A percentile compares a stretch with the other conserved stretches of the same genome.
Conservation (phyloP, 805 yeast species). For the Starmerella davenportii region DNA sequence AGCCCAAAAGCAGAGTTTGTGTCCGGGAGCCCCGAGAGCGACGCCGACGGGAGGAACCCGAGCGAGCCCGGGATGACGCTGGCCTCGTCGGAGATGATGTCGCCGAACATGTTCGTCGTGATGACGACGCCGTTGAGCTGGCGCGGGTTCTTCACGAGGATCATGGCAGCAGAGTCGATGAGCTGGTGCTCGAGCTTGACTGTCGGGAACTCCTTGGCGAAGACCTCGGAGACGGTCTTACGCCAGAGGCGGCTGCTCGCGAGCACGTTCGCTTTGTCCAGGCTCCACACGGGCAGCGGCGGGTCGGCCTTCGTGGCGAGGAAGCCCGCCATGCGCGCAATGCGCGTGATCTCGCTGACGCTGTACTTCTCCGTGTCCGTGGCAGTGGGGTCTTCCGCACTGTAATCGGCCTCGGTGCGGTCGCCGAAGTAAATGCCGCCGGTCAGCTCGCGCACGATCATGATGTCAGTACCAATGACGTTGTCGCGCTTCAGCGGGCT, state of each 20-base stretch:
- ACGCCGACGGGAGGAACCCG: slow-evolving; percentile 90
- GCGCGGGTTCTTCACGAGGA: slow-evolving; percentile 77
- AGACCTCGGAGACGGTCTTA: slow-evolving; percentile 71
- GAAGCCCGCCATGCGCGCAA: slow-evolving; percentile 96
- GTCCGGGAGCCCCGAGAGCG: slow-evolving; percentile 93
- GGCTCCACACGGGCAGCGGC: slow-evolving; percentile 86
- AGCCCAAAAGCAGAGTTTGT: slow-evolving; percentile 85
- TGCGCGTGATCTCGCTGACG: slow-evolving; percentile 82
- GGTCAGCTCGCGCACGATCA: slow-evolving; percentile 87
- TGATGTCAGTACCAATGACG: slow-evolving; percentile 79
- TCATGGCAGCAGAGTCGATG: slow-evolving; percentile 98
- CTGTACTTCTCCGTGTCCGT: slow-evolving; percentile 87
- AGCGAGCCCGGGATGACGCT: slow-evolving; percentile 95
- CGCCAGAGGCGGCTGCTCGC: slow-evolving; percentile 96
- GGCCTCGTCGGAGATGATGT: slow-evolving; percentile 94
- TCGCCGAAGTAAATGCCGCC: slow-evolving; percentile 98
- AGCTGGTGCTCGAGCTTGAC: slow-evolving; percentile 78
- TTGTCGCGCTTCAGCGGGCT: slow-evolving; percentile 76
- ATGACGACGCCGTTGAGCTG: slow-evolving; percentile 81
- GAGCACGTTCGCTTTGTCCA: slow-evolving; percentile 93
- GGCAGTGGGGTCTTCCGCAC: slow-evolving; percentile 42
- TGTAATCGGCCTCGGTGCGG: slow-evolving; percentile 77
- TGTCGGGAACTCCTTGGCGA: slow-evolving; percentile 78
- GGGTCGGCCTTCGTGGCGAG: slow-evolving; percentile 85
- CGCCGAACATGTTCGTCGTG: slow-evolving; percentile 96